A percentile compares a stretch with the other conserved stretches of the same genome.
These are phyloP conservation scores for Hansenula lynferdii DNA, from an alignment of 1,139 yeast species.

Conservation along the genomic window DNA sequence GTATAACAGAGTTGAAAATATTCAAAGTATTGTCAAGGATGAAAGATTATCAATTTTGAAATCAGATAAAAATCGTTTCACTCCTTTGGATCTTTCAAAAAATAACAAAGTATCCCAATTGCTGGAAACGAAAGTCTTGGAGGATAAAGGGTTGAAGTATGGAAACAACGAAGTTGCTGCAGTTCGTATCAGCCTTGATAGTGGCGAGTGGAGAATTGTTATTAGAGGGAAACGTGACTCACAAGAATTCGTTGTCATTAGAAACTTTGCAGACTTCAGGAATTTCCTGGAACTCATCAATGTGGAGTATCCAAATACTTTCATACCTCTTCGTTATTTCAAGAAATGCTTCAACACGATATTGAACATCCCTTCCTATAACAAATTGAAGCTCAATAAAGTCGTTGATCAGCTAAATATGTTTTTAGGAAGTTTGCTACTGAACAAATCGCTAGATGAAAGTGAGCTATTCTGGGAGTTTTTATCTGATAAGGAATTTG, in stretches of 20 bases:
- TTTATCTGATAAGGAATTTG: conserved; percentile 15
- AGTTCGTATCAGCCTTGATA: conserved; percentile 30
- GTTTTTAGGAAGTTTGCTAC: conserved; percentile 36
- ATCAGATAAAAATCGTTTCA: conserved; percentile 39
- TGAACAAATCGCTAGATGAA: conserved; percentile 27
- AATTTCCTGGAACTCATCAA: conserved; percentile 30
- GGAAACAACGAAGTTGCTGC: conserved; percentile 26
- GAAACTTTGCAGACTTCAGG: conserved; percentile 36
- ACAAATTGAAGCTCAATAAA: conserved; percentile 36
- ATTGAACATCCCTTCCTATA: conserved; percentile 27
- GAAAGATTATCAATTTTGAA: conserved; percentile 37
- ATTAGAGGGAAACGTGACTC: conserved; percentile 19
- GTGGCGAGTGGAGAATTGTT: conserved; percentile 20
- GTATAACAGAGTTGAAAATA: conserved; percentile 60
- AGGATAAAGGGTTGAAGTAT: conserved; percentile 25
- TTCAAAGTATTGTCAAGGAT: conserved; percentile 43
- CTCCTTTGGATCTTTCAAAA: conserved; percentile 49
- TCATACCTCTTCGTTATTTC: conserved; percentile 34
- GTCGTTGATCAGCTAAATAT: conserved; percentile 44
- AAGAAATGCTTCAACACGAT: conserved; percentile 21
- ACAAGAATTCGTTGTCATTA: conserved; percentile 12
- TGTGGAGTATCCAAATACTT: conserved; percentile 32
- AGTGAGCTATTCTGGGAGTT: conserved; percentile 42
- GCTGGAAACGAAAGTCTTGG: conserved; percentile 37
- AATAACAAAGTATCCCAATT: conserved; percentile 40